Percentiles rank a stretch among this genome's conserved stretches.
These are phyloP conservation scores for Papiliotrema fonsecae DNA, from an alignment of 1,284 basidiomycete genomes.

Conservation along the genomic window DNA sequence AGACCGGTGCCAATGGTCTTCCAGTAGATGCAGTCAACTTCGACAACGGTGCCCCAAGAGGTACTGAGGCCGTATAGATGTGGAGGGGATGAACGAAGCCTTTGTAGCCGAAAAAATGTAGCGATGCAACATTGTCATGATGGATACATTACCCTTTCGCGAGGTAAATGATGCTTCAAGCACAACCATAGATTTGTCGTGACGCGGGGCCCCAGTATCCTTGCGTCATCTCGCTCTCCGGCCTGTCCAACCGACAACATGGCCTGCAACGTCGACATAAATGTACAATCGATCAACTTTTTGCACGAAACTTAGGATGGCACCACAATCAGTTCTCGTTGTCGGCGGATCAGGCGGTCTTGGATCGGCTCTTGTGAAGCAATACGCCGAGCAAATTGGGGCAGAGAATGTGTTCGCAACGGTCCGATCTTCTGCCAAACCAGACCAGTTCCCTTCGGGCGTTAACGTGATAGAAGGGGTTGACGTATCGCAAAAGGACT, in stretches of 20 bases:
- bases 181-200: constrained; percentile 5
- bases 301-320: no score
- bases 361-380: constrained; percentile 48
- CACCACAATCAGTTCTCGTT: constrained; percentile 26
- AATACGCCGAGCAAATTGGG: constrained; percentile 18
- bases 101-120: no score
- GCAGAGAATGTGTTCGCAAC: constrained; percentile 47
- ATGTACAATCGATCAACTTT: no score
- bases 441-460: constrained; percentile 34
- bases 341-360: constrained; percentile 52
- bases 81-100: no score
- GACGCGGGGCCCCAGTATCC: no score
- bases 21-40: neutral
- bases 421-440: constrained; percentile 33
- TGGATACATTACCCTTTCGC: neutral
- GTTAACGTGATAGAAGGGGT: constrained; percentile 46
- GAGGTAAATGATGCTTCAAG: neutral
- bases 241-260: no score
- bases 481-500: constrained; percentile 46
- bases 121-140: neutral
- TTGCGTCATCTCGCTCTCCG: no score
- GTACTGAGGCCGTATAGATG: neutral
- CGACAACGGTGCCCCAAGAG: constrained; percentile 3
- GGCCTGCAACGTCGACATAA: no score
- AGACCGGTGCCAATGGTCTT: constrained; percentile 3